Percentiles rank a stretch among this genome's conserved stretches.
These are phyloP conservation scores for Cladosporium sp. DNA, from an alignment of 2,329 filamentous ascomycete genomes.

Conservation along the genomic window DNA sequence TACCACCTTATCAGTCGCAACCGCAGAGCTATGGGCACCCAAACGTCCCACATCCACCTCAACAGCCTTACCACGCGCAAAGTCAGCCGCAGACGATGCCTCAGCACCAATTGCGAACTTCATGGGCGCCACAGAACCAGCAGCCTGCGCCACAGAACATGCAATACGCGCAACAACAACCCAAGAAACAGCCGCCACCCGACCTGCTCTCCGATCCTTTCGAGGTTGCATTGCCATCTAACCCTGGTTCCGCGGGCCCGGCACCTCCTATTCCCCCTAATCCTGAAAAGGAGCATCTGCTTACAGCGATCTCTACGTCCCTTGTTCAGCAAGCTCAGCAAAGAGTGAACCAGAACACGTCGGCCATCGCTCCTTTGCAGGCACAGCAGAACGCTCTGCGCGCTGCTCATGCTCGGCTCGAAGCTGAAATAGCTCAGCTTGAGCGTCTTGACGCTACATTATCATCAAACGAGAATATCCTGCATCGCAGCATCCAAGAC, in stretches of 20 bases:
- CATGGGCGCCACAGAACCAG: slow-evolving; percentile 18
- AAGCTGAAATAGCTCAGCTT: slow-evolving; percentile 69
- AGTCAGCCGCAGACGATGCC: slow-evolving; percentile 16
- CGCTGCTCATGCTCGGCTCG: slow-evolving; percentile 63
- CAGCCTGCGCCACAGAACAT: slow-evolving; percentile 10
- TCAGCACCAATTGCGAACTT: slow-evolving; percentile 26
- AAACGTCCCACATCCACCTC: slow-evolving; percentile 8
- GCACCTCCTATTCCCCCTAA: slow-evolving; percentile 91
- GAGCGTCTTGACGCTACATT: slow-evolving; percentile 67
- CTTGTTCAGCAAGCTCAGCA: slow-evolving; percentile 66
- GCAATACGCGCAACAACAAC: slow-evolving; percentile 27
- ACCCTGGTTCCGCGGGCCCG: slow-evolving; percentile 45
- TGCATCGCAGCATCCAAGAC: slow-evolving; percentile 71
- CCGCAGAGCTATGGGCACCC: slow-evolving; percentile 8
- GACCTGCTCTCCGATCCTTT: slow-evolving; percentile 63
- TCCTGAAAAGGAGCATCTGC: slow-evolving; percentile 85
- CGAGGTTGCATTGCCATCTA: slow-evolving; percentile 52
- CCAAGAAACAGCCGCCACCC: slow-evolving; percentile 35
- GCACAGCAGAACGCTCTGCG: slow-evolving; percentile 77
- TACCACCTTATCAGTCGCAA: slow-evolving; percentile 27
- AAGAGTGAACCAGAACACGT: slow-evolving; percentile 66
- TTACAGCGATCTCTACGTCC: slow-evolving; percentile 68
- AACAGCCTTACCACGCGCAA: slow-evolving; percentile 7
- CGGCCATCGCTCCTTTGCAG: slow-evolving; percentile 69
- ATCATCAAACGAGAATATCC: slow-evolving; percentile 70